These are phyloP conservation scores for Trypanosoma mega DNA, from an alignment of 208 protist genomes.

Conservation along the genomic window DNA sequence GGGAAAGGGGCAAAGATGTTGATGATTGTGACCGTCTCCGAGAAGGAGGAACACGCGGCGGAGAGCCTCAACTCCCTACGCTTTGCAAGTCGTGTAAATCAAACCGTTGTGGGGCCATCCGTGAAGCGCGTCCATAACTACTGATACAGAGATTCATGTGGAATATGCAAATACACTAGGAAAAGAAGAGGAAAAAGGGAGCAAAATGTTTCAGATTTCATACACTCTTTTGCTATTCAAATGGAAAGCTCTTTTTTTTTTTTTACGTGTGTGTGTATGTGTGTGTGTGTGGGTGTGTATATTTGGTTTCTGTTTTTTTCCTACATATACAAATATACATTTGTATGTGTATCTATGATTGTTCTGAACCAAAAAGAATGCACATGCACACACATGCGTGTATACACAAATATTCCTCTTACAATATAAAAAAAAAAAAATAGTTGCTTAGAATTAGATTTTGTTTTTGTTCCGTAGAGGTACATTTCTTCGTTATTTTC, in stretches of 20 bases:
- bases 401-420: too few species aligned
- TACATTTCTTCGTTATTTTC: too few species aligned
- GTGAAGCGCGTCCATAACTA: slow-evolving; percentile 72
- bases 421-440: too few species aligned
- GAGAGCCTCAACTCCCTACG: slow-evolving; percentile 92
- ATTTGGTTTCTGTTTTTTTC: too few species aligned
- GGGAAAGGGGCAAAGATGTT: slow-evolving; percentile 90
- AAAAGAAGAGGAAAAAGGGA: neutral
- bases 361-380: neutral
- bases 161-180: too few species aligned
- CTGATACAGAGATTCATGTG: slow-evolving; percentile 12
- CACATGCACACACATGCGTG: too few species aligned
- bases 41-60: slow-evolving; percentile 48
- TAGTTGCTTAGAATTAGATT: too few species aligned
- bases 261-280: neutral
- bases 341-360: neutral
- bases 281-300: neutral
- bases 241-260: neutral
- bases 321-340: neutral
- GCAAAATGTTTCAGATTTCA: too few species aligned
- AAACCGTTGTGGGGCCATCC: slow-evolving; percentile 81
- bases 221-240: too few species aligned
- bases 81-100: slow-evolving; percentile 91
- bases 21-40: slow-evolving; percentile 93
- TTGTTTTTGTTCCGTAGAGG: too few species aligned